Evolutionary conservation across 257 asterid species (phyloP).

Genomic region (Plantago major): DNA sequence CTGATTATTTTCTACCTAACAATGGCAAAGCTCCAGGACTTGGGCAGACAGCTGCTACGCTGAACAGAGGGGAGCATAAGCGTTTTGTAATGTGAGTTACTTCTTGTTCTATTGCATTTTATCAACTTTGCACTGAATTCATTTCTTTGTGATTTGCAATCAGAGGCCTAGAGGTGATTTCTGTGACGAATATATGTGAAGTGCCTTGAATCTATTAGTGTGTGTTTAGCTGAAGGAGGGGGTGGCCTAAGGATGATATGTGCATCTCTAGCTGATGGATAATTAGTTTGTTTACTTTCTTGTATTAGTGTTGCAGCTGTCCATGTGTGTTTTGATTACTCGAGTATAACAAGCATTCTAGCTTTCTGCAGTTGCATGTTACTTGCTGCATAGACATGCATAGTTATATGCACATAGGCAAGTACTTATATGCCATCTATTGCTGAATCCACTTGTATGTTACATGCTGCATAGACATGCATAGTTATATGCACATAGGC

Average conservation of each 20-base stretch:
- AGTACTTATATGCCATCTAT: no score
- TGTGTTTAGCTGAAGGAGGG: background rate
- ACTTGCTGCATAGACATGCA: background rate
- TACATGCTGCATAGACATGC: background rate
- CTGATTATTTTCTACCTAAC: conserved; percentile 30
- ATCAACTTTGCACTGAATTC: conserved; percentile 9
- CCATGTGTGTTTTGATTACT: no score
- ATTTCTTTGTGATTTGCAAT: background rate
- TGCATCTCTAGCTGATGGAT: conserved; percentile 13
- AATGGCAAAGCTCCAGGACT: conserved; percentile 50
- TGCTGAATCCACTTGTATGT: conserved; percentile 7
- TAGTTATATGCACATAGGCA: no score
- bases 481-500: background rate
- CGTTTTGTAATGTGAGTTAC: conserved; percentile 73
- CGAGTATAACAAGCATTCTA: background rate
- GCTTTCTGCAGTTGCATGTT: conserved; percentile 10
- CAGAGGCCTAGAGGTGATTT: background rate
- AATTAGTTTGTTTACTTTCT: background rate
- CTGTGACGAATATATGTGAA: background rate
- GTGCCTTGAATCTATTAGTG: no score
- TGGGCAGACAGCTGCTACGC: conserved; percentile 50
- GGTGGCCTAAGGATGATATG: conserved; percentile 9
- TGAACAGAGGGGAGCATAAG: conserved; percentile 75
- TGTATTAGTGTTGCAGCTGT: background rate
- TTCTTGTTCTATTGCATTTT: conserved; percentile 9